Base-by-base conservation (phyloP, 352 stramenopile genomes). In the Globisporangium barbulae region DNA sequence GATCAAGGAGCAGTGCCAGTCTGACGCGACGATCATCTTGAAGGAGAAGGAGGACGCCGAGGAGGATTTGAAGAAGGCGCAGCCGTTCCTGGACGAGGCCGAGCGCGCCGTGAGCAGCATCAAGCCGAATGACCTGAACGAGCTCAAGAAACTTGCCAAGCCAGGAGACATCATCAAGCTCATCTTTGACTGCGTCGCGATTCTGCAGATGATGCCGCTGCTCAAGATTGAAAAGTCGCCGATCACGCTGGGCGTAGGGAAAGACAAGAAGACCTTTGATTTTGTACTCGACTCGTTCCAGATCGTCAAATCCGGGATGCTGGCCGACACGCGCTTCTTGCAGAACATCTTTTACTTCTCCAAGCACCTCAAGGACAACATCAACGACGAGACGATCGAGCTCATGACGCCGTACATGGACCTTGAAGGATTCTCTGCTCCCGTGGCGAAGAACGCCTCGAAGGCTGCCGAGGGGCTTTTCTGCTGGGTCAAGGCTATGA, bases 371-470 rank as follows among this genome's bases (percentile, higher is more conserved):
- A 97, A 97, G 62, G 92, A 98, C 67, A 83, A 90, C 31, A 97
- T 97, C 71, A 98, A 97, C 66, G 89, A 97, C 57, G 92, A 98
- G 61, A 97, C 89, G 3, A 84, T 98, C 33, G 92, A 98, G 72
- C 70, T 98, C n/a, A 90, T 98, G 80, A 68, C 76, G 33, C 90
- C 91, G 28, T 98, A 98, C 66, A 81, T 97, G 63, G 84, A 96
- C 17, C 77, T 97, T 8, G 74, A 93, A 0, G 87, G 81, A 0
- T 97, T 97, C 65, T 87, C 76, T 31, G 74, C 84, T 2, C 72
- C 80, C 1, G 87, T 89, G 5, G 91, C 91, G 9, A 80, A 88
- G 47, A 98, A 97, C 64, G 91, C 91, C 0, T 97, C 89, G 3
- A 92, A 93, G 68, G 92, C 92, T 1, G 91, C 91, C 5, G 90